Evolutionary conservation across 2,329 filamentous ascomycete genomes (phyloP).

Genomic region (Blumeria hordei): DNA sequence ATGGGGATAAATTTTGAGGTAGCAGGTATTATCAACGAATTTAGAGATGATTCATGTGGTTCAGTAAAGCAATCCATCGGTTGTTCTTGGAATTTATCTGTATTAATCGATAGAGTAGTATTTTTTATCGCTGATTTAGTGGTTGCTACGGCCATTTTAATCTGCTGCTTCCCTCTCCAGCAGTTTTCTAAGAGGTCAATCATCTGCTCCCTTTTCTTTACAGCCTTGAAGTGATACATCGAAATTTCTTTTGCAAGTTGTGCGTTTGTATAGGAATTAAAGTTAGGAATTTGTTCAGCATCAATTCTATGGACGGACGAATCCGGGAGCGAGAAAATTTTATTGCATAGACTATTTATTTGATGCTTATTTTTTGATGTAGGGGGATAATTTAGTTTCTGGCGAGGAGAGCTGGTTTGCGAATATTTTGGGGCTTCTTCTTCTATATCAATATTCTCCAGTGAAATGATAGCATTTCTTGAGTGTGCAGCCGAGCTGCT

Average conservation of each 20-base stretch:
- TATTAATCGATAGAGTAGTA: neutral
- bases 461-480: neutral
- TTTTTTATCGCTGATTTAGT: constrained; percentile 8
- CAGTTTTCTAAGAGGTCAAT: constrained; percentile 45
- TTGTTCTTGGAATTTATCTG: constrained; percentile 12
- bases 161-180: constrained; percentile 34
- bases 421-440: neutral
- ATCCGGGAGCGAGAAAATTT: neutral
- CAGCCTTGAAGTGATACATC: constrained; percentile 46
- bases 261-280: constrained; percentile 32
- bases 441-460: neutral
- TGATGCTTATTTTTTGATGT: neutral
- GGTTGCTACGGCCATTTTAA: constrained; percentile 9
- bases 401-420: neutral
- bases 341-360: neutral
- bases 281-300: constrained; percentile 24
- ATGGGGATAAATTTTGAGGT: neutral
- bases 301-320: neutral
- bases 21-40: neutral
- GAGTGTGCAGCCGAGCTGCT: neutral
- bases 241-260: constrained; percentile 37
- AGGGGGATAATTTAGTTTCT: neutral
- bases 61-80: neutral
- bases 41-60: neutral
- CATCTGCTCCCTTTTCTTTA: constrained; percentile 45